Evolutionary conservation across 257 asterid genomes (phyloP).

Genomic region (Euphrasia confusa): DNA sequence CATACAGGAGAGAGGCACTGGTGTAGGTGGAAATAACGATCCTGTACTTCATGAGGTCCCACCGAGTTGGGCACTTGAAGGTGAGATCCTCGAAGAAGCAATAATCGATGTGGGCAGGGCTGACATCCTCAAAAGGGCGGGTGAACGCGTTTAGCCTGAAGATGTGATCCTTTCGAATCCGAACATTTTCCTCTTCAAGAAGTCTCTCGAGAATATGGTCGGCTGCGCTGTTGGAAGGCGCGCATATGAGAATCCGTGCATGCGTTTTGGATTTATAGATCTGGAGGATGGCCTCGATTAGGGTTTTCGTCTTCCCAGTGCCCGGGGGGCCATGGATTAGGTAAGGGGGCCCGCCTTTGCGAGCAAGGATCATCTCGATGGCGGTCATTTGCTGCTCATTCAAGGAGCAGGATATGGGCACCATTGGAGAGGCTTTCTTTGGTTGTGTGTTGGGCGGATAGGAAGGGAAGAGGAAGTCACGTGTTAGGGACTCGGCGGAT

Average conservation of each 20-base stretch:
- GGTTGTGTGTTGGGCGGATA: constrained; percentile 23
- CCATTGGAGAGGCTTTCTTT: constrained; percentile 30
- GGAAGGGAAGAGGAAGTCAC: constrained; percentile 65
- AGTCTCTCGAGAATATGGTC: constrained; percentile 79
- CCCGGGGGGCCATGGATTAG: constrained; percentile 97
- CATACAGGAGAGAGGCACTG: constrained; percentile 54
- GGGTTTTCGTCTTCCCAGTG: constrained; percentile 86
- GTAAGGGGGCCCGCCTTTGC: constrained; percentile 76
- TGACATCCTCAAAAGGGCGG: constrained; percentile 69
- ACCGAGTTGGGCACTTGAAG: constrained; percentile 54
- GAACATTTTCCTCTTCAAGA: constrained; percentile 28
- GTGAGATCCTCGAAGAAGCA: constrained; percentile 49
- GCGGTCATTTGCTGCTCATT: constrained; percentile 66
- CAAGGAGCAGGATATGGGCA: constrained; percentile 51
- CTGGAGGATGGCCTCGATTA: constrained; percentile 83
- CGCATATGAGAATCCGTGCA: constrained; percentile 69
- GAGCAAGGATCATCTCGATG: constrained; percentile 63
- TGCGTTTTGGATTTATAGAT: constrained; percentile 31
- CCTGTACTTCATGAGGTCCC: constrained; percentile 41
- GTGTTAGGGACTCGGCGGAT: constrained; percentile 52
- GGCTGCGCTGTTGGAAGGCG: constrained; percentile 94
- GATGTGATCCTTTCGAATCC: constrained; percentile 39
- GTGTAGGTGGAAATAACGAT: constrained; percentile 77
- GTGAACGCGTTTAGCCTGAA: constrained; percentile 72
- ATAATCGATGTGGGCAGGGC: constrained; percentile 43